These are phyloP conservation scores for Agapanthus africanus DNA, from an alignment of 106 monocot species.

Conservation along the genomic window DNA sequence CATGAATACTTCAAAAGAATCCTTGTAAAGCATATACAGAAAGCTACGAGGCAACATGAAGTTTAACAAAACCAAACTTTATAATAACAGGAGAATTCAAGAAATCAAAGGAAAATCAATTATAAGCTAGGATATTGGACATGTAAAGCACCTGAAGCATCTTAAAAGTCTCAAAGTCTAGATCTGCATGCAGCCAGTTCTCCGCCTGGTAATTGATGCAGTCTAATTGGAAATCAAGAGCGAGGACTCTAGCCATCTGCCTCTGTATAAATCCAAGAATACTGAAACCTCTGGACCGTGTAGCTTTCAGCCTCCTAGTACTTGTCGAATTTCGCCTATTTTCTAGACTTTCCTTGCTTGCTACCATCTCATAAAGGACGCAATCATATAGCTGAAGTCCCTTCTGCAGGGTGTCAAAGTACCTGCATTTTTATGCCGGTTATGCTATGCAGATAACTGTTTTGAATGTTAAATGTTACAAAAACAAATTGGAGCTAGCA, in stretches of 20 bases:
- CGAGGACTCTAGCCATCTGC: conserved; percentile 74
- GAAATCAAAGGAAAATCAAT: too few species aligned
- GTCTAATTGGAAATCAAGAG: conserved; percentile 84
- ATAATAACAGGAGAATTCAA: too few species aligned
- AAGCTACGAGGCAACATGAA: too few species aligned
- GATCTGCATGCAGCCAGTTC: conserved; percentile 85
- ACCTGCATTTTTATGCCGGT: conserved; percentile 59
- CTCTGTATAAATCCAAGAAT: conserved; percentile 87
- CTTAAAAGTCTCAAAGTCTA: conserved; percentile 88
- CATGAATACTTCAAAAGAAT: too few species aligned
- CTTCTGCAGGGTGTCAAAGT: conserved; percentile 65
- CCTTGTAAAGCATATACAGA: too few species aligned
- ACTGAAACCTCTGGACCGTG: conserved; percentile 65
- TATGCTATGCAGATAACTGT: too few species aligned
- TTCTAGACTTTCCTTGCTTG: conserved; percentile 66
- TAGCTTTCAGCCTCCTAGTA: conserved; percentile 46
- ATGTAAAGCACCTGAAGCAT: conserved; percentile 55
- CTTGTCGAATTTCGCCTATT: conserved; percentile 33
- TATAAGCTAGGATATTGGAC: not conserved
- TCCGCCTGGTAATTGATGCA: conserved; percentile 71
- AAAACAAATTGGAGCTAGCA: too few species aligned
- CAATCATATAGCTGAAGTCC: conserved; percentile 73
- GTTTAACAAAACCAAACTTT: too few species aligned
- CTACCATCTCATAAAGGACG: conserved; percentile 91
- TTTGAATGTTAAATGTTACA: too few species aligned